A percentile compares a stretch with the other conserved stretches of the same genome.
Evolutionary conservation across 768 basidiomycete species (phyloP).

Genomic region (Tulasnella sp.): DNA sequence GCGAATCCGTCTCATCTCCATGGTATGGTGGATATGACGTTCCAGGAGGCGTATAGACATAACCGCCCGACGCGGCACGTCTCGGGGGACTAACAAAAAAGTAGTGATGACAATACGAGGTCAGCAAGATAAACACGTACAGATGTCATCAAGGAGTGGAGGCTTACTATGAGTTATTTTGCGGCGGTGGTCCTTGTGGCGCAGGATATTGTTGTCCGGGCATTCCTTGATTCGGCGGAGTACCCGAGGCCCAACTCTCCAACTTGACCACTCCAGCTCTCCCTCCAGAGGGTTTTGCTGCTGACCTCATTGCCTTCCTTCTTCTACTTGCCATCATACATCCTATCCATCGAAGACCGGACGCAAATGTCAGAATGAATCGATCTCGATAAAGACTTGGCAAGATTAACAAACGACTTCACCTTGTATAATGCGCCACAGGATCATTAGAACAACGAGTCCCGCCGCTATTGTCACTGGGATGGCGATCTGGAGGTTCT

Average conservation of each 20-base stretch:
- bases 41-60: constrained; percentile 6
- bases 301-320: too few relatives aligned
- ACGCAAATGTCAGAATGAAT: too few relatives aligned
- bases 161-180: background rate
- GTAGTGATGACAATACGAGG: too few relatives aligned
- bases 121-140: too few relatives aligned
- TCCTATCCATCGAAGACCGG: too few relatives aligned
- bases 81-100: background rate
- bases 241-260: too few relatives aligned
- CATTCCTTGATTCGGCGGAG: too few relatives aligned
- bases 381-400: too few relatives aligned
- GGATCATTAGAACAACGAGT: constrained; percentile 45
- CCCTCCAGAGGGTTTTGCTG: background rate
- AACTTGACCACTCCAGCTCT: background rate
- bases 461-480: constrained; percentile 66
- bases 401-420: too few relatives aligned
- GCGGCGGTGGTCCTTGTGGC: background rate
- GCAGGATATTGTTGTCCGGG: too few relatives aligned
- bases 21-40: constrained; percentile 6
- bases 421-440: constrained; percentile 36
- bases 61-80: background rate
- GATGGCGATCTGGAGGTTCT: constrained; percentile 69
- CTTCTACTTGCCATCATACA: too few relatives aligned
- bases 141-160: too few relatives aligned
- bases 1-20: background rate